Base-by-base conservation (phyloP, 768 basidiomycete genomes). In the Podaxis sp. region DNA sequence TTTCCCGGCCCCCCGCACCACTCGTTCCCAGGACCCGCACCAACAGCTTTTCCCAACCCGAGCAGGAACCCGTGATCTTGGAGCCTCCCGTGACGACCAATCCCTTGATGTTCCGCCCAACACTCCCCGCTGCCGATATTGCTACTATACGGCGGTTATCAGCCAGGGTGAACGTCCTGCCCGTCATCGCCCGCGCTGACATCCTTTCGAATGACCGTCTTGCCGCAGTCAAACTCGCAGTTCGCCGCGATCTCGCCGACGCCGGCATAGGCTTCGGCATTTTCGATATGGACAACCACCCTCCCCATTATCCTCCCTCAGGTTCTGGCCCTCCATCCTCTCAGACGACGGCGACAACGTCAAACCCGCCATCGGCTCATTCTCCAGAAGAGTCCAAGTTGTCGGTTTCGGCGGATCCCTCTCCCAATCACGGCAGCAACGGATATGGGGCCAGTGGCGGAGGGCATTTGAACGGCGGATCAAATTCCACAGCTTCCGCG, bases 181-280 rank as follows among this genome's bases (percentile, higher is more conserved):
- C 93, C 64, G 90, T 94, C 69, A 84, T 94, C 66, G 87, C 91
- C 65, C 83, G 88, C 64, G 90, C 91, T 27, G 93, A 94, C 78
- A 80, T 85, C 64, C 80, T 94, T 66, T 89, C 90, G 57, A 90
- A 89, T 74, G 90, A 93, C 71, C 87, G 91, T 66, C 83, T 94
- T 63, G 83, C 85, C 57, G 86, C 85, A 65, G 85, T 94, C 73
- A 93, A 93, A 75, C 75, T 86, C 70, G 92, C 91, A 65, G 83
- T 94, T 70, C 85, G 90, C 67, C 77, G 87, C 70, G 91, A 93
- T 76, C 81, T 94, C 51, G 91, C 91, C 43, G 88, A 89, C 66
- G 89, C 89, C 53, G 92, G 91, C 63, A 93, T 93, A 71, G 91
- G 90, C 63, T 93, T 93, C 74, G 91, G 92, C 68, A 92, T 94